phyloP scores from a whole-genome alignment of 768 basidiomycete species.

The Melanogaster broomeanus region DNA sequence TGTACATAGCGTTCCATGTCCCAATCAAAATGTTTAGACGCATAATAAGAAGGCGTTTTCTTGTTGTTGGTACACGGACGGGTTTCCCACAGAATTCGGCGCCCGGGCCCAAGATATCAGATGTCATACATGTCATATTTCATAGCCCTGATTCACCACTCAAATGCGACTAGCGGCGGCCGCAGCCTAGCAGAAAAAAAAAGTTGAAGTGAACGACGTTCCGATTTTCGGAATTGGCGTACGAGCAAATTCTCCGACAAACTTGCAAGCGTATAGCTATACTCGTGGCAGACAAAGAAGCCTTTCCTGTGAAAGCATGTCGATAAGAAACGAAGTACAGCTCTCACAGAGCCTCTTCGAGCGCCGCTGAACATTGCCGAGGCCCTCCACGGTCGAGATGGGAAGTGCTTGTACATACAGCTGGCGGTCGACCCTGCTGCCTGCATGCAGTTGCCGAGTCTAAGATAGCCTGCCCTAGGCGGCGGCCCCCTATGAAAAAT shows the following conservation, averaged over 20 bases:
- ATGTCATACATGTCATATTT: too few species aligned
- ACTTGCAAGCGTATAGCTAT: neutral
- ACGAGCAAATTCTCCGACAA: neutral
- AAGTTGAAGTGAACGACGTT: neutral
- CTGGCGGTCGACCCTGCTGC: too few species aligned
- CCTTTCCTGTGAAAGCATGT: neutral
- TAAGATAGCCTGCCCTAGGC: too few species aligned
- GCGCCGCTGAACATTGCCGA: neutral
- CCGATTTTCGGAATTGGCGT: neutral
- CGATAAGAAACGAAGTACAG: neutral
- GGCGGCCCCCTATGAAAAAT: too few species aligned
- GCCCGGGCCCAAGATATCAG: neutral
- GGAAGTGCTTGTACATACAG: too few species aligned
- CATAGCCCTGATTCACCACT: too few species aligned
- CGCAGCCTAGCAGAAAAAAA: too few species aligned
- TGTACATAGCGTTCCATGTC: neutral
- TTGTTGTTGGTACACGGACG: neutral
- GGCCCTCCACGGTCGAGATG: neutral
- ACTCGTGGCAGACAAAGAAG: neutral
- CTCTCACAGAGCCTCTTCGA: neutral
- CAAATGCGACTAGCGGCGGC: too few species aligned
- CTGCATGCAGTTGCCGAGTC: too few species aligned
- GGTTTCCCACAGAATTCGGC: neutral
- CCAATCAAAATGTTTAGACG: neutral
- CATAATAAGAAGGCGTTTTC: neutral